Evolutionary conservation across 768 basidiomycete species (phyloP), one percentile per base, ranked within the genome.

Genomic region (Vishniacozyma victoriae): DNA sequence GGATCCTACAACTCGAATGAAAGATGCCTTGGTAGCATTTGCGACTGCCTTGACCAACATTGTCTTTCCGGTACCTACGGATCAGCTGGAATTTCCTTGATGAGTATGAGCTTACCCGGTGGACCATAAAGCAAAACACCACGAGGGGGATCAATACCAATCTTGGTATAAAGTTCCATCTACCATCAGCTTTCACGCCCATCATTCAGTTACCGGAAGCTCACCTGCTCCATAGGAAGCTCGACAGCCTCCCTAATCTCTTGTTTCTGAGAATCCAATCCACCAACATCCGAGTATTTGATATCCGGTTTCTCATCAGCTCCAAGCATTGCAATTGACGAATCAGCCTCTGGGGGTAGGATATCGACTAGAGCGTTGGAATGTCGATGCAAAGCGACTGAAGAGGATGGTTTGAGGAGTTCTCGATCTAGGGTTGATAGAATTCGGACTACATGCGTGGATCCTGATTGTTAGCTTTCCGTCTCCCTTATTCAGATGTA

Each of bases 41-140:
- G 95, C 95, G 22, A 99, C 95, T n/a, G 95, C 95, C 72, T 97
- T 99, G 43, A 97, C 95, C 54, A 99, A 77, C 92, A 99, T 96
- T 0, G 90, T 95, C 73, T 95, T 95, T 23, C 95, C 95, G 2
- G 95, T 99, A 54, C 95, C 93, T 91, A 26, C 25, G 5, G 7
- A 18, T n/a, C 27, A 59, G 45, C 42, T 23, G 20, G 42, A 5
- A 7, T 25, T n/a, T 22, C 15, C 5, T 13, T 19, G 35, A 13
- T 41, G 39, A 18, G 29, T 19, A 6, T 11, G 6, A n/a, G 61
- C 78, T 41, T 64, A 86, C 92, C 93, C 66, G 95, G 95, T 26
- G 95, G 95, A 1, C 95, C 95, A 66, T 95, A 96, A 13, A 99
- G 78, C 46, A 99, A 75, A 2, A 99, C 95, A 75, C 95, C 95